Evolutionary conservation across 140 eudicot species (phyloP), one percentile per base, ranked within the genome.

Genomic region (Bidens hawaiensis): DNA sequence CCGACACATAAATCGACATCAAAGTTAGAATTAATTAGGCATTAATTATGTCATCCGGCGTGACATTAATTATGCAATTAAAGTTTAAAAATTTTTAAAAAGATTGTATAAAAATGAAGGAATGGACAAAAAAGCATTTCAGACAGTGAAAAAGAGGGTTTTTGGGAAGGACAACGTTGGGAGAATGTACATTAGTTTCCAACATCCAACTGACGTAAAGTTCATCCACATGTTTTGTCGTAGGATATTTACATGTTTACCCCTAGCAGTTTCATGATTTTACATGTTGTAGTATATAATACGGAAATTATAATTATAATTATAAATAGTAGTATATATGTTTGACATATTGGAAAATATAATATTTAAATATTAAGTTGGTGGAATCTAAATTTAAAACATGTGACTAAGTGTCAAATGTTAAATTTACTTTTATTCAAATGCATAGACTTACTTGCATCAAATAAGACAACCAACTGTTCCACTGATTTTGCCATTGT

Each of bases 391-490:
- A 8, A 21, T 64, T 72, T 10, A 25, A 73, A 58, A 46, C 17
- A 49, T 67, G 69, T 50, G 22, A 65, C 50, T 27, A n/a, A 48
- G 51, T 50, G 79, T 74, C 79, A 74, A 66, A 66, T 62, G 60
- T 57, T 21, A 31, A 42, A 11, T 21, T 24, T 38, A 19, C 4
- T 16, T 33, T 56, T 55, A 67, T 50, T 76, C 73, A 46, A 52
- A 65, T 40, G 46, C 46, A 67, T 7, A 25, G 64, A 82, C 97
- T 90, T 80, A 90, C 97, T 90, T 21, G 97, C 97, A 80, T 90
- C 97, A 75, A 90, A 90, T 47, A 90, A 83, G 62, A 91, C 64
- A 68, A 87, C 91, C 67, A 87, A 87, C 71, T 91, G 86, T 18
- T 91, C 85, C 43, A 80, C 83, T 62, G 79, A 78, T 84, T 75